Percentiles rank a stretch among this genome's conserved stretches.
Evolutionary conservation across 768 basidiomycete species (phyloP).

Genomic region (Lentinula raphanica): DNA sequence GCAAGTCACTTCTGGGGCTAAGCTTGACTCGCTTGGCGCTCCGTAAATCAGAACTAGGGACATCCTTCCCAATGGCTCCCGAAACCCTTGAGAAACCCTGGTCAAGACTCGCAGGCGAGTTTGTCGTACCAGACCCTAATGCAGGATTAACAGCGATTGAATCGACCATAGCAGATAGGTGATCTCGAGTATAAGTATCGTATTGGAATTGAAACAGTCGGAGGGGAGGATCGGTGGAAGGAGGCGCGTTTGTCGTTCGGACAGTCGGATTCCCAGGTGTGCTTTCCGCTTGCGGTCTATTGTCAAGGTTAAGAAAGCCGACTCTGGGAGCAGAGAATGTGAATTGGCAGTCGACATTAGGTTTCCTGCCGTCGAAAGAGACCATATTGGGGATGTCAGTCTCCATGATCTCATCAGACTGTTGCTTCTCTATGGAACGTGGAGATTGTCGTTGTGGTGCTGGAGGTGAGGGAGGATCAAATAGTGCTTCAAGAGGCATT

Average conservation of each 20-base stretch:
- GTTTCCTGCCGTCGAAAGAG: conserved; percentile 40
- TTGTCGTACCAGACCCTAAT: conserved; percentile 41
- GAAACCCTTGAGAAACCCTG: conserved; percentile 43
- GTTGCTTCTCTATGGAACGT: conserved; percentile 4
- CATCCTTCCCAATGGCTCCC: conserved; percentile 34
- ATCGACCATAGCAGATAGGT: conserved; percentile 90
- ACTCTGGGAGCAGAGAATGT: conserved; percentile 65
- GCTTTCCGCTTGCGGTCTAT: conserved; percentile 52
- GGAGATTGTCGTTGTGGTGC: conserved; percentile 12
- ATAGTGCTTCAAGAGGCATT: conserved; percentile 83
- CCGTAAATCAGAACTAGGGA: conserved; percentile 50
- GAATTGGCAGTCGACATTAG: conserved; percentile 56
- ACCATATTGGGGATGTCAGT: conserved; percentile 47
- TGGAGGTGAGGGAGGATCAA: conserved; percentile 88
- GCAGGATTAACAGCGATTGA: conserved; percentile 83
- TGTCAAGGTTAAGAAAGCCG: conserved; percentile 23
- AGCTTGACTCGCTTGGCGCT: conserved; percentile 80
- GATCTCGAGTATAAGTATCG: conserved; percentile 93
- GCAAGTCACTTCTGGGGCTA: conserved; percentile 59
- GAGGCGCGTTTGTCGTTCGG: conserved; percentile 22
- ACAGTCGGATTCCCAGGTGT: conserved; percentile 43
- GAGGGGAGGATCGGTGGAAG: conserved; percentile 65
- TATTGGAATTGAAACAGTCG: conserved; percentile 92
- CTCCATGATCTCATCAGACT: conserved; percentile 39
- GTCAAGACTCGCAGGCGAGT: conserved; percentile 41